phyloP scores from a whole-genome alignment of 257 asterid genomes.

The Petunia axillaris region DNA sequence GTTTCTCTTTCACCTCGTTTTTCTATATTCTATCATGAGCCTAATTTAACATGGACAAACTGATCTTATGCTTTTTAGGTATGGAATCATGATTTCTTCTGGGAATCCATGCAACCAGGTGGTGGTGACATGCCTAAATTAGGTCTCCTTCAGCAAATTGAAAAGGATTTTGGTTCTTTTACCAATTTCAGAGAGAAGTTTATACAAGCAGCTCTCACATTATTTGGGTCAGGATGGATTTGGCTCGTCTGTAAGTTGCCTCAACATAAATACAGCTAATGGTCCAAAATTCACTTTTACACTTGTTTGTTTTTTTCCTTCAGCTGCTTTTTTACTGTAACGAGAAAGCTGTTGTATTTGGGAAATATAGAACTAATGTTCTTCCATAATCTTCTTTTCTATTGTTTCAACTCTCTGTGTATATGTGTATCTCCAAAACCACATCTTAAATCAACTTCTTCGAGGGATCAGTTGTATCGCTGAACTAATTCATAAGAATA shows the following conservation, averaged over 20 bases:
- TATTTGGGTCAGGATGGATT: slow-evolving; percentile 93
- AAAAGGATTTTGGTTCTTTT: slow-evolving; percentile 88
- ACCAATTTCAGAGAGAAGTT: slow-evolving; percentile 72
- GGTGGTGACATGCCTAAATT: slow-evolving; percentile 77
- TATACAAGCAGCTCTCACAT: slow-evolving; percentile 62
- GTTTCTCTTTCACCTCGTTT: background rate
- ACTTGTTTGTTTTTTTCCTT: background rate
- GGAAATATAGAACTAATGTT: background rate
- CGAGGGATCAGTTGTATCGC: background rate
- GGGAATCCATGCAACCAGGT: slow-evolving; percentile 97
- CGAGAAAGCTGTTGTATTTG: slow-evolving; percentile 7
- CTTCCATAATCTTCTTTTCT: background rate
- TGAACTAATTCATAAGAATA: background rate
- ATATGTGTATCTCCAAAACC: slow-evolving; percentile 10
- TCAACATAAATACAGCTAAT: background rate
- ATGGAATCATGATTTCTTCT: slow-evolving; percentile 97
- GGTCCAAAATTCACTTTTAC: background rate
- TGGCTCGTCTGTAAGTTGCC: slow-evolving; percentile 92
- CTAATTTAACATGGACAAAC: background rate
- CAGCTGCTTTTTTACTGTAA: background rate
- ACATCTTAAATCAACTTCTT: background rate
- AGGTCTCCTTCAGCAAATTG: slow-evolving; percentile 81
- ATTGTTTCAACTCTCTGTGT: slow-evolving; percentile 8
- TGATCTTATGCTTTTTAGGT: slow-evolving; percentile 48
- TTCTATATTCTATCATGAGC: background rate